Base-by-base conservation (phyloP, 2,329 filamentous ascomycete genomes). In the Neofusicoccum ribis region DNA sequence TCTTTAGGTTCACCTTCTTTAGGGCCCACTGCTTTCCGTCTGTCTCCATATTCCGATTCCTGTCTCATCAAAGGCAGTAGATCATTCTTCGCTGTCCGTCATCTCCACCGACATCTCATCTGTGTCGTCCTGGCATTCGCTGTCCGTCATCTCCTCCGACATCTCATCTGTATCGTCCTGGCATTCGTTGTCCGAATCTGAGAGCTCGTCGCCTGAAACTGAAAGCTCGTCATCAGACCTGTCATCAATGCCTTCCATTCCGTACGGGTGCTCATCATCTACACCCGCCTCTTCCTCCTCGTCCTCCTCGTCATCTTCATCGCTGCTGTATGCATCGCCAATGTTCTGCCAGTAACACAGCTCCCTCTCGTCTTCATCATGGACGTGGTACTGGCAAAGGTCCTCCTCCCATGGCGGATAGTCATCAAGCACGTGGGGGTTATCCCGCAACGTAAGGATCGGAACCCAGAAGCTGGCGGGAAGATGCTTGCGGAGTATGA, bases 321-420 rank as follows among this genome's bases (percentile, higher is more conserved):
- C 56, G 15, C 39, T 60, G 34, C 43, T 37, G n/a, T 60, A 60
- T 1, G 41, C 56, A 15, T 23, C 12, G 39, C 47, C 47, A n/a
- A 60, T 62, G 14, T 51, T 36, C 37, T 51, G 59, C 59, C 59
- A 51, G 14, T 51, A 62, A 23, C 59, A 62, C 2, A 1, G 2
- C 5, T 34, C 6, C 37, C 27, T n/a, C 5, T 62, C 59, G 6
- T 8, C 14, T 5, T 51, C 46, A 14, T 12, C 15, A 36, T 62
- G 59, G 15, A 43, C 46, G 7, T 62, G 59, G 36, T 62, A 62
- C 7, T 51, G 44, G 46, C 59, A 62, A 23, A 50, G 47, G 23
- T 62, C 15, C 2, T 62, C 17, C 34, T 62, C 59, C 59, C 59
- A 62, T 9, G 59, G 46, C 12, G 59, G 44, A 15, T 62, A 62